A percentile compares a stretch with the other conserved stretches of the same genome.
phyloP scores from a whole-genome alignment of 2,329 filamentous ascomycete species.

The Berkeleyomyces rouxiae region DNA sequence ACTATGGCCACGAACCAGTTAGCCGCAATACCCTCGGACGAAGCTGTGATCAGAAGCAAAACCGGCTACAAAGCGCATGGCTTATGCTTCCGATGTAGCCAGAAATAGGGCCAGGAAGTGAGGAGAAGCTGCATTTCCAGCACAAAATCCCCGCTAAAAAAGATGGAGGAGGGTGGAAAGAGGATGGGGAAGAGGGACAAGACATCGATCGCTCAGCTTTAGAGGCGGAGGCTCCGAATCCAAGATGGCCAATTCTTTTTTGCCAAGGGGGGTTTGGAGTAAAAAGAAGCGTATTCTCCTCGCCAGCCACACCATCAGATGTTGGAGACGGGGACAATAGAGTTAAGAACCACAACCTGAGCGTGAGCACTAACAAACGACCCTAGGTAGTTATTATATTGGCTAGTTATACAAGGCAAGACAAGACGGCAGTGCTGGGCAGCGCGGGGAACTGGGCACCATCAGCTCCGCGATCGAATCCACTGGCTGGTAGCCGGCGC shows the following conservation, averaged over 20 bases:
- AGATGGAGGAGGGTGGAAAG: neutral
- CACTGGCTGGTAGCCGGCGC: too few relatives aligned
- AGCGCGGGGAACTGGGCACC: too few relatives aligned
- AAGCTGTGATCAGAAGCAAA: constrained; percentile 1
- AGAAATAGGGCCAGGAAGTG: neutral
- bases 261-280: neutral
- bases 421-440: too few relatives aligned
- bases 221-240: neutral
- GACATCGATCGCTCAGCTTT: too few relatives aligned
- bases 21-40: neutral
- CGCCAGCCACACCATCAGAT: neutral
- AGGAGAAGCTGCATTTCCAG: neutral
- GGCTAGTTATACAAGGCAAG: too few relatives aligned
- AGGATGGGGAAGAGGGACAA: too few relatives aligned
- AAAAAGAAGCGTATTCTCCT: neutral
- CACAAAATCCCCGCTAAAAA: neutral
- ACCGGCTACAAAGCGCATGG: neutral
- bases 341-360: neutral
- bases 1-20: neutral
- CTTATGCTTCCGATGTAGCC: neutral
- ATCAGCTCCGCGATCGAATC: too few relatives aligned
- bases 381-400: neutral
- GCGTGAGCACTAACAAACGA: neutral
- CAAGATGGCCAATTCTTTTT: neutral
- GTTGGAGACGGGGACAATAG: neutral